Evolutionary conservation across 441 rosid genomes (phyloP).

Genomic region (Adansonia rubrostipa): DNA sequence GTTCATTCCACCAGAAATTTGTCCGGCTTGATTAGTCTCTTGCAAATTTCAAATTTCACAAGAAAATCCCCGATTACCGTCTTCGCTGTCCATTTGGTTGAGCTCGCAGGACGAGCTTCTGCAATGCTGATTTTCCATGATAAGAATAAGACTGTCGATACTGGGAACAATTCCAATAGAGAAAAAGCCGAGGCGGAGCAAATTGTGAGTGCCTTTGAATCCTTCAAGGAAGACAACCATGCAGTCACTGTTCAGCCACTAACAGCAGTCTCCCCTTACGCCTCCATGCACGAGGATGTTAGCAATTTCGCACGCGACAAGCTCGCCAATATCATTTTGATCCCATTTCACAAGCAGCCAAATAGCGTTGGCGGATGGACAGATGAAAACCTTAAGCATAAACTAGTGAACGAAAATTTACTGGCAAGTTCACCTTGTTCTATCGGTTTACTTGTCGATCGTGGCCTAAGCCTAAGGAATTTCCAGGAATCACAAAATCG

Average conservation of each 20-base stretch:
- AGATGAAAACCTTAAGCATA: constrained; percentile 41
- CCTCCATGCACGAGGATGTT: constrained; percentile 59
- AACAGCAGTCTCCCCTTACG: constrained; percentile 57
- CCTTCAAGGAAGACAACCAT: constrained; percentile 28
- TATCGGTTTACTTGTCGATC: constrained; percentile 56
- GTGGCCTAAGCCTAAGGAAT: constrained; percentile 47
- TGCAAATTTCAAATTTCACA: constrained; percentile 50
- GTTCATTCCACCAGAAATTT: constrained; percentile 40
- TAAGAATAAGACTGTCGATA: neutral
- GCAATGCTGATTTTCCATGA: constrained; percentile 70
- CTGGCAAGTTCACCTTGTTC: constrained; percentile 48
- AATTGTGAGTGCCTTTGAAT: constrained; percentile 40
- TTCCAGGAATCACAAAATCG: neutral
- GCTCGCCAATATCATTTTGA: constrained; percentile 36
- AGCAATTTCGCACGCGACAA: constrained; percentile 49
- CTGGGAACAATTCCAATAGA: neutral
- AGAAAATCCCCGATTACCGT: constrained; percentile 47
- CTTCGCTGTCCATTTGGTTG: constrained; percentile 54
- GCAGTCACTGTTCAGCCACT: constrained; percentile 44
- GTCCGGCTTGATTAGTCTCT: constrained; percentile 49
- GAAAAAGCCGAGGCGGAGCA: constrained; percentile 46
- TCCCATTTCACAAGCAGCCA: constrained; percentile 54
- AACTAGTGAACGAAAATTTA: constrained; percentile 45
- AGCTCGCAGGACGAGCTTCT: constrained; percentile 55
- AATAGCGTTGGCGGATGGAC: constrained; percentile 34